Evolutionary conservation across 2,329 filamentous ascomycete species (phyloP).

Genomic region (Pseudocercospora ulei): DNA sequence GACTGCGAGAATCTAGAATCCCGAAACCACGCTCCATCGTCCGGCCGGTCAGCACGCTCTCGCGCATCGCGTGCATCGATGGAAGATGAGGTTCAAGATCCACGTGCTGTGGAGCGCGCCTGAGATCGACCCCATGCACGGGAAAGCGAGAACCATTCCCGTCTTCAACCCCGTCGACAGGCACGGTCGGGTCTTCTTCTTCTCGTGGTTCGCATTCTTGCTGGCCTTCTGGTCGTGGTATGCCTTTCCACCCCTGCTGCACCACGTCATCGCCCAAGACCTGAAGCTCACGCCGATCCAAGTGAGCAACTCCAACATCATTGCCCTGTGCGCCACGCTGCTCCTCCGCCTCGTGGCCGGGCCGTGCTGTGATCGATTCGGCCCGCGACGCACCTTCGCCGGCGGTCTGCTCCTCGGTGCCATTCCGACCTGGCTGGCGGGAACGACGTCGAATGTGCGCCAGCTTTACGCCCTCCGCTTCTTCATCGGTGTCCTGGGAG

Average conservation of each 20-base stretch:
- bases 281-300: constrained; percentile 60
- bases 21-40: too few relatives aligned
- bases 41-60: too few relatives aligned
- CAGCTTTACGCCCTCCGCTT: constrained; percentile 66
- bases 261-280: constrained; percentile 69
- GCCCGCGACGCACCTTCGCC: constrained; percentile 70
- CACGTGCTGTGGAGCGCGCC: constrained; percentile 46
- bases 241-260: constrained; percentile 73
- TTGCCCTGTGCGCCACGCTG: constrained; percentile 64
- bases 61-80: too few relatives aligned
- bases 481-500: constrained; percentile 71
- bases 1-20: too few relatives aligned
- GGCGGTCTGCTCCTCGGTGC: constrained; percentile 66
- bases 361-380: constrained; percentile 75
- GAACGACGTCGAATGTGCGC: constrained; percentile 57
- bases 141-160: constrained; percentile 71
- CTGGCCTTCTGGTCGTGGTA: constrained; percentile 76
- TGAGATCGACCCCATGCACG: constrained; percentile 71
- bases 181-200: constrained; percentile 83
- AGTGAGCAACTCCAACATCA: constrained; percentile 82
- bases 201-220: constrained; percentile 79
- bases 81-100: constrained; percentile 22
- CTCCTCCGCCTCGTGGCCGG: constrained; percentile 69
- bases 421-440: constrained; percentile 72
- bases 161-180: constrained; percentile 65